These are phyloP conservation scores for Fraxinus latifolia DNA, from an alignment of 305 asterid species.

Conservation along the genomic window DNA sequence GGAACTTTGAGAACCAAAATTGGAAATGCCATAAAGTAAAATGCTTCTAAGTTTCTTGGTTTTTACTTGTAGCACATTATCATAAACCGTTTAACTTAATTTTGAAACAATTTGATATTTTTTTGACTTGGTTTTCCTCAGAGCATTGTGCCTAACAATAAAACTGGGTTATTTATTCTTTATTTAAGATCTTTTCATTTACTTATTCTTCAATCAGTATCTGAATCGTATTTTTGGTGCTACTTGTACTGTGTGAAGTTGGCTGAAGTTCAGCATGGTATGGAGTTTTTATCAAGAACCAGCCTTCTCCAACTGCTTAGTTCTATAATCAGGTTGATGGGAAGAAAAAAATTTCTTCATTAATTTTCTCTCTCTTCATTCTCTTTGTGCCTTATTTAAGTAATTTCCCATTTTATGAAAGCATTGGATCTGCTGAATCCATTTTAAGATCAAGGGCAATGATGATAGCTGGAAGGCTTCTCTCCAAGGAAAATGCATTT, in stretches of 20 bases:
- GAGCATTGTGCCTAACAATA: background rate
- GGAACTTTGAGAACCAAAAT: background rate
- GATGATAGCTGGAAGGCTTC: conserved; percentile 87
- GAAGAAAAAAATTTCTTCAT: conserved; percentile 5
- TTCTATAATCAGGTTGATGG: conserved; percentile 69
- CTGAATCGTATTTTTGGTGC: conserved; percentile 4
- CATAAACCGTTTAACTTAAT: background rate
- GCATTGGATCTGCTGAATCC: conserved; percentile 73
- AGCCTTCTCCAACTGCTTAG: conserved; percentile 69
- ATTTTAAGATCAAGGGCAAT: conserved; percentile 83
- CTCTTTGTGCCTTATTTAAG: conserved; percentile 13
- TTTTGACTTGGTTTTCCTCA: background rate
- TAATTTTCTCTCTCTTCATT: conserved; percentile 3
- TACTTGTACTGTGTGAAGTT: conserved; percentile 51
- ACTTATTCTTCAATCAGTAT: conserved; percentile 6
- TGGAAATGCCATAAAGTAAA: background rate
- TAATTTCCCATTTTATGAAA: conserved; percentile 21
- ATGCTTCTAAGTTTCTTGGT: background rate
- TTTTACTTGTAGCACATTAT: background rate
- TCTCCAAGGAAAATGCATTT: conserved; percentile 74
- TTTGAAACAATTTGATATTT: background rate
- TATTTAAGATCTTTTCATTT: background rate
- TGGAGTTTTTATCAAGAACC: conserved; percentile 72
- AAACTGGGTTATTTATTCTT: background rate
- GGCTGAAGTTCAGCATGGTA: conserved; percentile 76